These are phyloP conservation scores for Penicillium steckii DNA, from an alignment of 495 filamentous ascomycete species.

Conservation along the genomic window DNA sequence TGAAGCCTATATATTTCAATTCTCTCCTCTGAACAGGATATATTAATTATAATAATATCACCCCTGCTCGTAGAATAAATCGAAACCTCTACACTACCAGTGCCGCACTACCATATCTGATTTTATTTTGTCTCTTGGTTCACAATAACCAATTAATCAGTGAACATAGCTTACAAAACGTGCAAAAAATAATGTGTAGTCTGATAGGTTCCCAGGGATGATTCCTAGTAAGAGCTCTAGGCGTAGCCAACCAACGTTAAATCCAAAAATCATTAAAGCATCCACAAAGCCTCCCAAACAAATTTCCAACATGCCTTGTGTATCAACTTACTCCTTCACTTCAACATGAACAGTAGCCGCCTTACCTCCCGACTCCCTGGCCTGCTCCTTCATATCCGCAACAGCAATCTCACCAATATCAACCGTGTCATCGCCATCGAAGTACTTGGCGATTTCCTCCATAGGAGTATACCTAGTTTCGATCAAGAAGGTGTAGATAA, in stretches of 20 bases:
- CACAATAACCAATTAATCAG: neutral
- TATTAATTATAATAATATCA: neutral
- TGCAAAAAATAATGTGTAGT: neutral
- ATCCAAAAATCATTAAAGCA: neutral
- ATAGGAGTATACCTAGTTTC: conserved; percentile 64
- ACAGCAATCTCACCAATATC: conserved; percentile 4
- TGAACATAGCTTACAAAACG: neutral
- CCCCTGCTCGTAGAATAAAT: neutral
- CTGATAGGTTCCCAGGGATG: neutral
- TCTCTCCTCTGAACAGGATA: neutral
- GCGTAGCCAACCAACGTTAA: neutral
- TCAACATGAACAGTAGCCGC: conserved; percentile 3
- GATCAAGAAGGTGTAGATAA: conserved; percentile 65
- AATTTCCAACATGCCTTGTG: conserved; percentile 1
- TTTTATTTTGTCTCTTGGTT: neutral
- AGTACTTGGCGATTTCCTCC: conserved; percentile 51
- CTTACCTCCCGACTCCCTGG: neutral
- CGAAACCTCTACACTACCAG: neutral
- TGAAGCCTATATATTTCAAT: neutral
- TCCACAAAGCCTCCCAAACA: neutral
- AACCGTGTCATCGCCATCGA: neutral
- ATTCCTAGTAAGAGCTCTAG: neutral
- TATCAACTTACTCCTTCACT: conserved; percentile 4
- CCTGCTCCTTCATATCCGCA: neutral
- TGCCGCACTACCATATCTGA: neutral